These are phyloP conservation scores for Angomonas ambiguus DNA, from an alignment of 208 protist species.

Conservation along the genomic window DNA sequence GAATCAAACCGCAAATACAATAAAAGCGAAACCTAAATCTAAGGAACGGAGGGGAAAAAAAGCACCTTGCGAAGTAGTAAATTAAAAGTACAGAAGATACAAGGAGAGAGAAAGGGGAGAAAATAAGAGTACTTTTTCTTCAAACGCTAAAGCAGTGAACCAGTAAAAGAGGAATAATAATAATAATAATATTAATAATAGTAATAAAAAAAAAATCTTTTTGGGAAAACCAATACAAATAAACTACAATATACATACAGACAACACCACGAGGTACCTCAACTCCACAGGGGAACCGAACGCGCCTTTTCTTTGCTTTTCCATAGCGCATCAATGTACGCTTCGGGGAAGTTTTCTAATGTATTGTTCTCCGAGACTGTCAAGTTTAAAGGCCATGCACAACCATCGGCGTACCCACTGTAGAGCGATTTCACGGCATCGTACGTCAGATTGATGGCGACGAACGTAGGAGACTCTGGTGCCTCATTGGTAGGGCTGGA, in stretches of 20 bases:
- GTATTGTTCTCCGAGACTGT: conserved; percentile 1
- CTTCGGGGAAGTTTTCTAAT: conserved; percentile 3
- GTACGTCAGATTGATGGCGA: conserved; percentile 27
- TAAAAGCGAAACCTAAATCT: too few species aligned
- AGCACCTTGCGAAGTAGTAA: too few species aligned
- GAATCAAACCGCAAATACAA: background rate
- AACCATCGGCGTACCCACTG: conserved; percentile 27
- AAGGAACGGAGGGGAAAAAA: too few species aligned
- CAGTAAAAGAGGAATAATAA: too few species aligned
- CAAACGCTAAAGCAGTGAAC: too few species aligned
- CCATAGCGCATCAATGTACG: conserved; percentile 17
- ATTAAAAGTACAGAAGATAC: too few species aligned
- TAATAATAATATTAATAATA: too few species aligned
- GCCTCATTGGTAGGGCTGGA: conserved; percentile 47
- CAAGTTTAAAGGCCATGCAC: conserved; percentile 29
- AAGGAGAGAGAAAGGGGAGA: too few species aligned
- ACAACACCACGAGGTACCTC: too few species aligned
- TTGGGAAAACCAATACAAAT: background rate
- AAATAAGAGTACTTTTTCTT: too few species aligned
- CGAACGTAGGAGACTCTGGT: conserved; percentile 48
- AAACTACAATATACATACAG: background rate
- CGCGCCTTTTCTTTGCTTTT: conserved; percentile 2
- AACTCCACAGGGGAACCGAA: background rate
- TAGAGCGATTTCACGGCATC: conserved; percentile 13
- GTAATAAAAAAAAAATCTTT: conserved; percentile 1